A percentile compares a stretch with the other conserved stretches of the same genome.
Evolutionary conservation across 371 early-diverging fungal genomes (phyloP).

Genomic region (Mucor piriformis): DNA sequence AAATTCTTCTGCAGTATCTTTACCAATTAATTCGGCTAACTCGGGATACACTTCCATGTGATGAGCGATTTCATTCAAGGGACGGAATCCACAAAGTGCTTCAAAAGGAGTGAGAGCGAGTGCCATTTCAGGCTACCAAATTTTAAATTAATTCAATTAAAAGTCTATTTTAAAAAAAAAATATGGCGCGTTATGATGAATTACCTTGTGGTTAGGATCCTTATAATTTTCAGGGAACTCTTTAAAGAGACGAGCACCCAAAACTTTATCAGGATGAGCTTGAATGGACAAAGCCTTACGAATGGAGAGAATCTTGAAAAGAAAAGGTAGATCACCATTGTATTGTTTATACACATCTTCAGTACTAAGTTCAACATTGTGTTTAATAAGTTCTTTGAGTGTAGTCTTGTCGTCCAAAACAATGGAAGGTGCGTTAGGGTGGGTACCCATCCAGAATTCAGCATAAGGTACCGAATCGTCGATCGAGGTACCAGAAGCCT

Average conservation of each 20-base stretch:
- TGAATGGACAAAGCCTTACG: conserved; percentile 96
- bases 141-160: not conserved
- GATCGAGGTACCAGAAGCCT: conserved; percentile 55
- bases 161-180: not conserved
- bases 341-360: conserved; percentile 58
- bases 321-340: conserved; percentile 87
- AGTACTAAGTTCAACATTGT: conserved; percentile 55
- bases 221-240: conserved; percentile 85
- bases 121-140: conserved; percentile 93
- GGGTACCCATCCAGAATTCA: conserved; percentile 99
- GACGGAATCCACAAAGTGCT: conserved; percentile 95
- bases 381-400: conserved; percentile 57
- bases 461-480: conserved; percentile 83
- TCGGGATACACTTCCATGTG: conserved; percentile 77
- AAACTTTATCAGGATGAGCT: conserved; percentile 94
- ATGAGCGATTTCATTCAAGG: conserved; percentile 75
- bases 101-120: conserved; percentile 94
- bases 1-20: conserved; percentile 40
- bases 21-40: conserved; percentile 69
- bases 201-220: conserved; percentile 62
- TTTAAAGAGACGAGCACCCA: conserved; percentile 76
- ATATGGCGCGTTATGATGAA: not conserved
- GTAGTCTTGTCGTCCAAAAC: conserved; percentile 46
- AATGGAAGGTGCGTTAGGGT: conserved; percentile 88
- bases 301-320: conserved; percentile 96